These are phyloP conservation scores for Angophora floribunda DNA, from an alignment of 345 rosid genomes.

Conservation along the genomic window DNA sequence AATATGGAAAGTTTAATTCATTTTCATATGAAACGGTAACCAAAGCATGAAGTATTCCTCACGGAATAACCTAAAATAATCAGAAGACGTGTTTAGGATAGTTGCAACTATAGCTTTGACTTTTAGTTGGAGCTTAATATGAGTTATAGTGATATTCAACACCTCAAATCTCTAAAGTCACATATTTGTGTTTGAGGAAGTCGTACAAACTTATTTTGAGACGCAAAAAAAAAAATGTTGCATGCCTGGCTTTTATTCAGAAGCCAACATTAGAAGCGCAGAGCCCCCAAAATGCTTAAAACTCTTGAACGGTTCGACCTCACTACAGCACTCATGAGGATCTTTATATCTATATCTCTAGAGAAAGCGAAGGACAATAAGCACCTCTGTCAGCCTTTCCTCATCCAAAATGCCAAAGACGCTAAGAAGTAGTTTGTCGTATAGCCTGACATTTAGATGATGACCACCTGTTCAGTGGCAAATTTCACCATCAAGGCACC, in stretches of 20 bases:
- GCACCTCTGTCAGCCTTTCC: slow-evolving; percentile 77
- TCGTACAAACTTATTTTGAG: too few relatives aligned
- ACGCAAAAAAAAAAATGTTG: too few relatives aligned
- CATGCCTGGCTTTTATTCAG: too few relatives aligned
- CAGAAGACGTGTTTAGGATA: neutral
- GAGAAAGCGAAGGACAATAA: neutral
- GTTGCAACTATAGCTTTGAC: too few relatives aligned
- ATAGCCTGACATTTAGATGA: slow-evolving; percentile 79
- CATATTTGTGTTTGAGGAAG: too few relatives aligned
- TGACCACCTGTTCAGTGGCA: slow-evolving; percentile 99
- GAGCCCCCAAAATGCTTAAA: neutral
- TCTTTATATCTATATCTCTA: too few relatives aligned
- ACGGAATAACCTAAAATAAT: neutral
- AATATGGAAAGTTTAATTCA: neutral
- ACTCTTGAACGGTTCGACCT: neutral
- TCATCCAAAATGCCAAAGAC: slow-evolving; percentile 89
- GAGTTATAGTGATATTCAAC: too few relatives aligned
- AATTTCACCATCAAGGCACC: slow-evolving; percentile 95
- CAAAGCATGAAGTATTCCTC: neutral
- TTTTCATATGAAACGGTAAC: neutral
- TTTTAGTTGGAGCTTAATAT: too few relatives aligned
- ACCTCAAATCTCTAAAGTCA: too few relatives aligned
- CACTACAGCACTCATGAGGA: too few relatives aligned
- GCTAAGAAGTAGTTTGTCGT: slow-evolving; percentile 82
- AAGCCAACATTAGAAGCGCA: too few relatives aligned